These are phyloP conservation scores for Raphanus hybrid DNA, from an alignment of 441 rosid species.

Conservation along the genomic window DNA sequence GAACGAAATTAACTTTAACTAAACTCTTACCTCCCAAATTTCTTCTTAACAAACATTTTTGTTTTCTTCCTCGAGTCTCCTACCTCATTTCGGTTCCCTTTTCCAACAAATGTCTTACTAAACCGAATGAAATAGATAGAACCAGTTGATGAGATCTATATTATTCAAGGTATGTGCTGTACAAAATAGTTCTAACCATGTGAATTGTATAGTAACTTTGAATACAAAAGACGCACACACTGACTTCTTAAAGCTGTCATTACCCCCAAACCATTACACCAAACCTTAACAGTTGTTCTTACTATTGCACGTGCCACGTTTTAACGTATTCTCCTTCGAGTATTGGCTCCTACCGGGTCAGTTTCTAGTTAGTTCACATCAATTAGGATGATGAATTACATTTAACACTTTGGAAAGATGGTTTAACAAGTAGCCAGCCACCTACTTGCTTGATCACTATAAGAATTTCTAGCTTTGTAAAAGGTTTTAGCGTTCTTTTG, in stretches of 20 bases:
- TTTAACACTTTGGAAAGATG: background rate
- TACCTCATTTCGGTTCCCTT: background rate
- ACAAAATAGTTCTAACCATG: constrained; percentile 9
- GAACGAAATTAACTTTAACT: background rate
- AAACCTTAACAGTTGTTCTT: constrained; percentile 1
- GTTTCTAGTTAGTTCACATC: background rate
- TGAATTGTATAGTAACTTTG: constrained; percentile 20
- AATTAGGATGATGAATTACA: background rate
- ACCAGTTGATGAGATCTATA: background rate
- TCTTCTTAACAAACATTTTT: background rate
- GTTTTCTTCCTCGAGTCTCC: background rate
- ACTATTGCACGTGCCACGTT: background rate
- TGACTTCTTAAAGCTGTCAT: background rate
- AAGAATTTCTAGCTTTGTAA: background rate
- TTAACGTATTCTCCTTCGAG: background rate
- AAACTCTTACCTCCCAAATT: background rate
- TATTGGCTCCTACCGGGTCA: background rate
- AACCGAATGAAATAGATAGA: background rate
- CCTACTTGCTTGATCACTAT: background rate
- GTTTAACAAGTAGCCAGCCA: background rate
- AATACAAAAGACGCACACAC: background rate
- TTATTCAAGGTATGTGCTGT: background rate
- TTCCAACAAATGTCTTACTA: background rate
- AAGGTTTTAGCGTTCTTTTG: background rate
- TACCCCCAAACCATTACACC: background rate